Evolutionary conservation across 2,329 filamentous ascomycete genomes (phyloP), one percentile per base, ranked within the genome.

Genomic region (Pseudopyrenochaeta lycopersici): DNA sequence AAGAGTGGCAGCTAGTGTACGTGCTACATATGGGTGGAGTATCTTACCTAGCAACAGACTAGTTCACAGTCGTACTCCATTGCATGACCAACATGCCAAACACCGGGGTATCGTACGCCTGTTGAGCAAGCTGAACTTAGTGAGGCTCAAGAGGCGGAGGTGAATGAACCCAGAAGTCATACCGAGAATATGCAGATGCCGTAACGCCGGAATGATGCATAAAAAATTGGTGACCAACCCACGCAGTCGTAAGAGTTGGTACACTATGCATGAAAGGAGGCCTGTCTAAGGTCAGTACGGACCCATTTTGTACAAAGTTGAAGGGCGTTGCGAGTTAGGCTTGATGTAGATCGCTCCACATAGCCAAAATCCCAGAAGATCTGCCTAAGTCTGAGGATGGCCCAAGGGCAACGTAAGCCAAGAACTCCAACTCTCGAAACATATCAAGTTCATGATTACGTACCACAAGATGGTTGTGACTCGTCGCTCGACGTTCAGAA

Each of bases 61-160:
- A 49, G 44, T 42, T 36, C 42, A 39, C 39, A 44, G 14, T 36
- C 30, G 30, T 46, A 9, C 31, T 39, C 31, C 39, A 11, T 20
- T 18, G 15, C 17, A 18, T 21, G 31, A 29, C 30, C 31, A 41
- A 30, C 30, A 48, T 30, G 42, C 23, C 50, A 49, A 31, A 49
- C 38, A 43, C 23, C 35, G 44, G 67, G 62, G 67, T 71, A 69
- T 70, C 54, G 39, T 61, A 64, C 63, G 67, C 66, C 67, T 64
- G 46, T 60, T 52, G 54, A 61, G 60, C 52, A 36, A 52, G 44
- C 53, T 48, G 60, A 57, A 56, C 55, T 68, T 68, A 69, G 66
- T 58, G 43, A 46, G 46, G 49, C 49, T 47, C 60, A 49, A 32
- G 9, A 45, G 38, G 43, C 49, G 32, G 42, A 54, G 27, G 36